A percentile compares a stretch with the other conserved stretches of the same genome.
These are phyloP conservation scores for Penicillium parvum DNA, from an alignment of 495 filamentous ascomycete genomes.

Conservation along the genomic window DNA sequence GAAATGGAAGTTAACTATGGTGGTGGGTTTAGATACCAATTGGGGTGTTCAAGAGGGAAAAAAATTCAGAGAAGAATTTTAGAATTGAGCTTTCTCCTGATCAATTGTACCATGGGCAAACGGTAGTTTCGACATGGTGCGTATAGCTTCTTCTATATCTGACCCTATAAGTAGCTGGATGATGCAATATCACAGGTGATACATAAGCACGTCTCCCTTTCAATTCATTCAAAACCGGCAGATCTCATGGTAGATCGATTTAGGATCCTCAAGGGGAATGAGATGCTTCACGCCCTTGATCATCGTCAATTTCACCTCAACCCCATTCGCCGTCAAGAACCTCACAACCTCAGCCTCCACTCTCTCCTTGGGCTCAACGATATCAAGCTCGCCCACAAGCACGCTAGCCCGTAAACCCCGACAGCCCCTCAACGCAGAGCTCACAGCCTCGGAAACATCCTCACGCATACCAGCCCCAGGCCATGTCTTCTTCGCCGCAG, in stretches of 20 bases:
- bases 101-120: no score
- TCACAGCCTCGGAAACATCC: slow-evolving; percentile 25
- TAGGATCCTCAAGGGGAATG: slow-evolving; percentile 1
- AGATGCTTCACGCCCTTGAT: slow-evolving; percentile 4
- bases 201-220: no score
- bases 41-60: no score
- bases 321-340: slow-evolving; percentile 11
- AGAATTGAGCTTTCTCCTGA: no score
- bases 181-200: no score
- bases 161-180: no score
- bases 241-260: background rate
- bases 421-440: no score
- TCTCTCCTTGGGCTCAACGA: slow-evolving; percentile 32
- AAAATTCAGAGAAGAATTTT: background rate
- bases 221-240: background rate
- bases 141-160: no score
- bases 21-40: background rate
- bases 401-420: slow-evolving; percentile 15
- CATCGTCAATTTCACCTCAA: slow-evolving; percentile 5
- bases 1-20: no score
- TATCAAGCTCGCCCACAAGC: slow-evolving; percentile 28
- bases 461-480: slow-evolving; percentile 37
- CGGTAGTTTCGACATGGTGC: no score
- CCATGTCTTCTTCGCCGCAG: slow-evolving; percentile 35
- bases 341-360: slow-evolving; percentile 25